These are phyloP conservation scores for Cystofilobasidium macerans DNA, from an alignment of 768 basidiomycete genomes.

Conservation along the genomic window DNA sequence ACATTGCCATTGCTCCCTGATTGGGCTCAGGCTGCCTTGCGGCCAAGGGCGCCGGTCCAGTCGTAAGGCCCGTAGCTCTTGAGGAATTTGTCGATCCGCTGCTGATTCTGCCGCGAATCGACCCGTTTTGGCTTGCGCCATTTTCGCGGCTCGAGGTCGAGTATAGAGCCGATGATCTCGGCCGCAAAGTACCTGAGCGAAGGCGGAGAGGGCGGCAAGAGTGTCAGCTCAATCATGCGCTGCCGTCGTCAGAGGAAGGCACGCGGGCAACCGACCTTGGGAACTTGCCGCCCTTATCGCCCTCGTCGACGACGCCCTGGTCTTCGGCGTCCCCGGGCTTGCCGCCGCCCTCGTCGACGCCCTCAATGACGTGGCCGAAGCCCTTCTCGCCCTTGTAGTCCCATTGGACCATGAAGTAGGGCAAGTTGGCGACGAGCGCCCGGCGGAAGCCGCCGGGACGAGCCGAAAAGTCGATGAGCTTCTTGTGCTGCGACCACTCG, in stretches of 20 bases:
- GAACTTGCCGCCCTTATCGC: slow-evolving; percentile 83
- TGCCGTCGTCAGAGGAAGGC: slow-evolving; percentile 22
- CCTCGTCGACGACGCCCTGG: slow-evolving; percentile 61
- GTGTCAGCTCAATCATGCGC: not conserved
- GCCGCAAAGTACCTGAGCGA: slow-evolving; percentile 71
- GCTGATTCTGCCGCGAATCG: slow-evolving; percentile 58
- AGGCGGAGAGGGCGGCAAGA: not conserved
- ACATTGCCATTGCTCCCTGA: not conserved
- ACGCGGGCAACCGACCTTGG: slow-evolving; percentile 50
- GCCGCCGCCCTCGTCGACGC: slow-evolving; percentile 54
- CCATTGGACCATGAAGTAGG: slow-evolving; percentile 98
- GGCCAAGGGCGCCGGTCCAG: slow-evolving; percentile 38
- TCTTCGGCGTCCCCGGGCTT: slow-evolving; percentile 47
- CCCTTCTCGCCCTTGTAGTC: slow-evolving; percentile 97
- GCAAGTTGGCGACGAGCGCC: slow-evolving; percentile 89
- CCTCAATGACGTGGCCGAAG: slow-evolving; percentile 97
- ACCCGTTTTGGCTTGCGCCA: slow-evolving; percentile 73
- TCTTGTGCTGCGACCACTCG: slow-evolving; percentile 98
- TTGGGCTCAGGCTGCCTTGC: slow-evolving; percentile 27
- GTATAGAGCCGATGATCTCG: slow-evolving; percentile 84
- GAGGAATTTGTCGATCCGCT: slow-evolving; percentile 59
- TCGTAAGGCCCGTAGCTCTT: slow-evolving; percentile 53
- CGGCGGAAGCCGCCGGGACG: slow-evolving; percentile 87
- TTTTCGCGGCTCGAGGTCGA: slow-evolving; percentile 71
- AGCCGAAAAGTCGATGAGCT: slow-evolving; percentile 82